Conservation (phyloP, 768 basidiomycete genomes). For the Pleurotus salmoneostramineus region DNA sequence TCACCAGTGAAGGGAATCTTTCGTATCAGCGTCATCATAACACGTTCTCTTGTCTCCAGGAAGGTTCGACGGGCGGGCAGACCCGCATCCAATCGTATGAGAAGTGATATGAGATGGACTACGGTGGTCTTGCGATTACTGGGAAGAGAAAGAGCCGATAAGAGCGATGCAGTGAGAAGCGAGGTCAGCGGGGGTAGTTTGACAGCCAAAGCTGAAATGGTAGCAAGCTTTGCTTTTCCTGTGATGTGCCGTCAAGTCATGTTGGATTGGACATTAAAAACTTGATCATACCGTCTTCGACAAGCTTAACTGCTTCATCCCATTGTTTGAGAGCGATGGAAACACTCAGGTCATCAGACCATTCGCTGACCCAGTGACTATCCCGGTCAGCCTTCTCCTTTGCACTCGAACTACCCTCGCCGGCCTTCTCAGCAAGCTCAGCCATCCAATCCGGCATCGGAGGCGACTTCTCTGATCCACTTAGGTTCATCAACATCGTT, state of each 20-base stretch:
- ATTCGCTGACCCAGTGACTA: constrained; percentile 84
- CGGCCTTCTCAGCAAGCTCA: constrained; percentile 57
- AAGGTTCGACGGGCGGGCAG: constrained; percentile 81
- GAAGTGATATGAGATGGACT: constrained; percentile 65
- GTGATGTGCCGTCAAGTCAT: background rate
- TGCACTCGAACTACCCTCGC: constrained; percentile 45
- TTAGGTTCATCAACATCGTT: constrained; percentile 56
- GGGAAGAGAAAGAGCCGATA: constrained; percentile 70
- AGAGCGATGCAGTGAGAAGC: constrained; percentile 64
- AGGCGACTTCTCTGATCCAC: constrained; percentile 36
- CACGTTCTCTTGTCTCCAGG: constrained; percentile 69
- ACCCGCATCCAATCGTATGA: constrained; percentile 72
- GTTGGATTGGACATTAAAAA: background rate
- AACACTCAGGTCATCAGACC: constrained; percentile 88
- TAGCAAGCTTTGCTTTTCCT: constrained; percentile 63
- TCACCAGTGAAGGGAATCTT: constrained; percentile 90
- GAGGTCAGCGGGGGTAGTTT: constrained; percentile 67
- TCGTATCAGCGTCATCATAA: constrained; percentile 75
- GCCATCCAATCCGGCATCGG: constrained; percentile 76
- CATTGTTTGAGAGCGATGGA: constrained; percentile 87
- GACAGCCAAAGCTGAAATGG: constrained; percentile 45
- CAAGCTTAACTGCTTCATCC: constrained; percentile 79
- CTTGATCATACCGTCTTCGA: constrained; percentile 68
- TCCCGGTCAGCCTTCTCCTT: constrained; percentile 81
- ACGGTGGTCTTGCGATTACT: constrained; percentile 75